Evolutionary conservation across 257 asterid genomes (phyloP).

Genomic region (Penstemon barbatus): DNA sequence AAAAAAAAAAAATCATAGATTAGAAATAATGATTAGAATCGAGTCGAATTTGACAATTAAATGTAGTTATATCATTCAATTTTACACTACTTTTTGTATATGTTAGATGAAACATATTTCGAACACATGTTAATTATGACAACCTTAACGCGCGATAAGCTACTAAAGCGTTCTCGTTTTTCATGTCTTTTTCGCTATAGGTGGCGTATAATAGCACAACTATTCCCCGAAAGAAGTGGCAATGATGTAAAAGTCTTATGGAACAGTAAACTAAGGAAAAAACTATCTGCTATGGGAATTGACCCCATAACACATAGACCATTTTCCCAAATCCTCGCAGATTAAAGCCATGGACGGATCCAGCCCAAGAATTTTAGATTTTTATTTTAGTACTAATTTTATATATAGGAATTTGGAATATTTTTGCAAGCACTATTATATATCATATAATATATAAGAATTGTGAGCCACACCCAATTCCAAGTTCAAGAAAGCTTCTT

Average conservation of each 20-base stretch:
- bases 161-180: background rate
- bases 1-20: background rate
- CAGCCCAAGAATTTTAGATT: no score
- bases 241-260: slow-evolving; percentile 70
- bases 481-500: no score
- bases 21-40: background rate
- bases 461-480: no score
- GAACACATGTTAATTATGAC: slow-evolving; percentile 4
- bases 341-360: slow-evolving; percentile 16
- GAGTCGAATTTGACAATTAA: background rate
- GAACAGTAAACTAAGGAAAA: slow-evolving; percentile 82
- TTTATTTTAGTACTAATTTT: no score
- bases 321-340: no score
- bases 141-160: background rate
- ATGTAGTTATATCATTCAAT: background rate
- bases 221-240: slow-evolving; percentile 73
- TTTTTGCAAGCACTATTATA: no score
- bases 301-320: slow-evolving; percentile 94
- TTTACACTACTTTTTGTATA: background rate
- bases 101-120: slow-evolving; percentile 15
- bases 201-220: slow-evolving; percentile 90
- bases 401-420: no score
- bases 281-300: slow-evolving; percentile 85
- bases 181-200: slow-evolving; percentile 31
- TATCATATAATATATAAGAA: no score